phyloP scores from a whole-genome alignment of 345 rosid species.

The Boechera divaricarpa region DNA sequence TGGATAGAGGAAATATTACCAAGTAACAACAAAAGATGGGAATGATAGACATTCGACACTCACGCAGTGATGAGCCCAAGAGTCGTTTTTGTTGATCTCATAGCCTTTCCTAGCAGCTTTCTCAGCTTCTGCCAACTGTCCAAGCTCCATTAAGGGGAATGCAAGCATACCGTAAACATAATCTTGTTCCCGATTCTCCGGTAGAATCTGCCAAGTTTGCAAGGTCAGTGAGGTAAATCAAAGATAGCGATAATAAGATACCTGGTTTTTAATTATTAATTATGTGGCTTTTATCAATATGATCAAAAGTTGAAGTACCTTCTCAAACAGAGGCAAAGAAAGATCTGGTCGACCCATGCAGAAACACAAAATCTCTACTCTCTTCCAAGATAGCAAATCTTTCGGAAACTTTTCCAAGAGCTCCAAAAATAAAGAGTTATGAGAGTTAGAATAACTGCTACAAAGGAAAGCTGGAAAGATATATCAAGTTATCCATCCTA shows the following conservation, averaged over 20 bases:
- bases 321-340: slow-evolving; percentile 59
- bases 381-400: slow-evolving; percentile 71
- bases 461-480: background rate
- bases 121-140: slow-evolving; percentile 73
- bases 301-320: slow-evolving; percentile 52
- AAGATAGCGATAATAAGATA: background rate
- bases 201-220: slow-evolving; percentile 58
- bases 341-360: slow-evolving; percentile 76
- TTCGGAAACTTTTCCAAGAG: slow-evolving; percentile 60
- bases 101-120: slow-evolving; percentile 72
- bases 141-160: slow-evolving; percentile 75
- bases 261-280: background rate
- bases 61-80: slow-evolving; percentile 85
- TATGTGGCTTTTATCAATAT: background rate
- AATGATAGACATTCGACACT: slow-evolving; percentile 37
- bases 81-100: slow-evolving; percentile 69
- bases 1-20: background rate
- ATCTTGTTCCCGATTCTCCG: slow-evolving; percentile 57
- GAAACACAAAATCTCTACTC: slow-evolving; percentile 75
- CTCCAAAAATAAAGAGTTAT: slow-evolving; percentile 50
- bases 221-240: background rate
- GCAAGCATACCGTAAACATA: slow-evolving; percentile 90
- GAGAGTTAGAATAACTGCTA: background rate
- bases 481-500: background rate
- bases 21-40: background rate